These are phyloP conservation scores for Wallacemonas sp. DNA, from an alignment of 208 protist genomes.

Conservation along the genomic window DNA sequence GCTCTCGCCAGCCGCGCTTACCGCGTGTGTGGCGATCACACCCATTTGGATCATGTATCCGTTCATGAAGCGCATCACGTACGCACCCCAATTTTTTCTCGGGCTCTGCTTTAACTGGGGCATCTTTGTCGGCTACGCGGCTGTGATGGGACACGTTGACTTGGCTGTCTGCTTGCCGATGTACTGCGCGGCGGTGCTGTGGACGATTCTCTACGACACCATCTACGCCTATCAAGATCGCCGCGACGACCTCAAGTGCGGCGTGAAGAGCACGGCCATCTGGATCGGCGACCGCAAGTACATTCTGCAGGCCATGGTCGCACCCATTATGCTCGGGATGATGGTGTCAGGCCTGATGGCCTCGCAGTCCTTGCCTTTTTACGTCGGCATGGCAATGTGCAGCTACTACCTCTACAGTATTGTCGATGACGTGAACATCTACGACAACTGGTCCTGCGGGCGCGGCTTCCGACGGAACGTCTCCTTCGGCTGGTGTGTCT, in stretches of 20 bases:
- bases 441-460: constrained; percentile 77
- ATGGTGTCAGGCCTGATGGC: constrained; percentile 59
- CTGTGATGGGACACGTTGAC: constrained; percentile 76
- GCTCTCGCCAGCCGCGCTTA: constrained; percentile 64
- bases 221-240: constrained; percentile 86
- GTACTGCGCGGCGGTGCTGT: constrained; percentile 64
- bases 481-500: constrained; percentile 55
- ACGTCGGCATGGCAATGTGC: constrained; percentile 50
- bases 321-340: constrained; percentile 41
- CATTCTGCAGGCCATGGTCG: constrained; percentile 61
- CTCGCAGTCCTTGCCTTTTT: constrained; percentile 76
- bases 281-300: constrained; percentile 82
- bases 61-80: constrained; percentile 85
- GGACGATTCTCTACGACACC: constrained; percentile 84
- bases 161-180: constrained; percentile 67
- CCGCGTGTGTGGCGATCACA: constrained; percentile 49
- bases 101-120: constrained; percentile 82
- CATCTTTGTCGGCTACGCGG: constrained; percentile 88
- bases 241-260: constrained; percentile 70
- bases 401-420: constrained; percentile 67
- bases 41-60: constrained; percentile 72
- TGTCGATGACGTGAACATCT: constrained; percentile 87
- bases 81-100: constrained; percentile 74
- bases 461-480: constrained; percentile 72
- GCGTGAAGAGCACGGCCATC: constrained; percentile 81